Evolutionary conservation across 2,329 filamentous ascomycete genomes (phyloP), one percentile per base, ranked within the genome.

Genomic region (Hysterium pulicare): DNA sequence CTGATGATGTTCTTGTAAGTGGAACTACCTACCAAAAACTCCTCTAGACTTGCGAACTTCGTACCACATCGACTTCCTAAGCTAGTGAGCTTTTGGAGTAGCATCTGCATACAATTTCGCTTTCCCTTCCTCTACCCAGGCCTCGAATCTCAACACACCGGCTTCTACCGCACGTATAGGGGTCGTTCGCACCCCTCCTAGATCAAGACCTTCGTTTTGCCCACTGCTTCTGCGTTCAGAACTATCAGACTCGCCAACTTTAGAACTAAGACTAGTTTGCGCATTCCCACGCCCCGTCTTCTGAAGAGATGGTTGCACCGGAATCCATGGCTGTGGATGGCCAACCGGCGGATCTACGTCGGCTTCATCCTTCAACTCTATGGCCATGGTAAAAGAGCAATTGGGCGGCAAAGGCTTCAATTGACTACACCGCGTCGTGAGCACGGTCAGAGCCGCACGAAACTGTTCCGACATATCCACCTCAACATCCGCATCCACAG

Each of bases 331-430:
- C 56, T 81, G 76, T 49, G 72, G 70, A 51, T 82, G 70, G 30
- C 61, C 63, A 22, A 73, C 52, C 1, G 73, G 73, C 22, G 72
- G 66, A 30, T 70, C 64, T 22, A 70, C 72, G 9, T 75, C 66
- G 0, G 72, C 74, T 31, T 82, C 74, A 17, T 84, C 78, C 30
- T 78, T 79, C 49, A 90, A 62, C 64, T 91, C 87, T 31, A 91
- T 76, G 0, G 83, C 84, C n/a, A 91, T 64, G 0, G 85, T 87
- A 62, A 87, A 91, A 0, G 84, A 86, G 62, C 85, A 89, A 1
- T 77, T 77, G 2, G 73, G 66, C 0, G 86, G 84, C 17, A 90
- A 60, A 0, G 74, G 65, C 0, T 64, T 68, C 48, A 88, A 71
- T 42, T 71, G 74, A 46, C 81, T 75, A 7, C 75, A 79, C 3